Evolutionary conservation across 2,329 filamentous ascomycete species (phyloP).

Genomic region (Hyphodiscus sp.): DNA sequence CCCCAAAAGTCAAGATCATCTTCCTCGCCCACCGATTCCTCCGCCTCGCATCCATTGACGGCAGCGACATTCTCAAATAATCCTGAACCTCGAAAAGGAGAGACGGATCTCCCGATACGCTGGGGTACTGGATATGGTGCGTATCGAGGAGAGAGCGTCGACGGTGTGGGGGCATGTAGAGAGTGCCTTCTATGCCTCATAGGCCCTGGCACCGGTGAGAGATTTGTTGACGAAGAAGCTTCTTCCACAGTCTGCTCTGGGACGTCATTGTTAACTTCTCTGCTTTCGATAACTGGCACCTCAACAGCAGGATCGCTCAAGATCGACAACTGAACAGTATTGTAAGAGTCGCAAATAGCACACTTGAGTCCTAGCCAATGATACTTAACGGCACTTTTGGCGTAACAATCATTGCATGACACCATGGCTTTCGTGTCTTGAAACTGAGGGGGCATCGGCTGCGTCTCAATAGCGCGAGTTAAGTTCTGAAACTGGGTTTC

Average conservation of each 20-base stretch:
- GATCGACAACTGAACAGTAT: conserved; percentile 60
- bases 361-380: conserved; percentile 96
- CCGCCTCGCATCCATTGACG: conserved; percentile 38
- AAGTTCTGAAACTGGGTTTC: conserved; percentile 88
- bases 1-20: conserved; percentile 44
- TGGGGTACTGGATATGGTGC: conserved; percentile 21
- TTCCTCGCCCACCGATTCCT: conserved; percentile 43
- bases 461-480: conserved; percentile 76
- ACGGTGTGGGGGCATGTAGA: conserved; percentile 18
- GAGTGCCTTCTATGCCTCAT: conserved; percentile 27
- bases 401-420: conserved; percentile 91
- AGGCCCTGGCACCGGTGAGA: conserved; percentile 6
- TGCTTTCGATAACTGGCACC: conserved; percentile 17
- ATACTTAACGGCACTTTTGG: conserved; percentile 78
- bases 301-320: conserved; percentile 37
- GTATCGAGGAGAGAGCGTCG: conserved; percentile 13
- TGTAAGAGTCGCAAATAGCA: conserved; percentile 63
- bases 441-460: conserved; percentile 89
- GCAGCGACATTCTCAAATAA: conserved; percentile 15
- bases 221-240: conserved; percentile 4
- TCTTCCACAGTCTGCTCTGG: conserved; percentile 15
- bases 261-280: conserved; percentile 17
- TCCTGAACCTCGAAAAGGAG: conserved; percentile 28
- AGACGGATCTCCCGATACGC: conserved; percentile 29
- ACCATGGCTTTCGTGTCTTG: conserved; percentile 73